Evolutionary conservation across 2,329 filamentous ascomycete genomes (phyloP), one percentile per base, ranked within the genome.

Genomic region (Penicillium italicum): DNA sequence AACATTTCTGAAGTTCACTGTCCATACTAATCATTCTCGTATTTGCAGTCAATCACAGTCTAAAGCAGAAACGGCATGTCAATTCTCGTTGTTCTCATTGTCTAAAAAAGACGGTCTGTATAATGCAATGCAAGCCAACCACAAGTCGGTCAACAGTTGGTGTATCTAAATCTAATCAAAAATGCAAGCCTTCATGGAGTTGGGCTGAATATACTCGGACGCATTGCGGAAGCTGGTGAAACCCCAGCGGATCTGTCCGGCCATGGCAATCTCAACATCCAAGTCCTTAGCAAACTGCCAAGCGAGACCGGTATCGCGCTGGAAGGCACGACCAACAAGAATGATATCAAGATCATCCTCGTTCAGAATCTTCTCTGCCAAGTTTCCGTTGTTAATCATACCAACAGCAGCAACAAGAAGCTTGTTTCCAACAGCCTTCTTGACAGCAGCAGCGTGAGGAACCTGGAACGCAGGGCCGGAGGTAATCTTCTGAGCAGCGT

Each of bases 391-490:
- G 44, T 82, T 86, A 65, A 96, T 89, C 51, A 82, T 77, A 5
- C 92, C 91, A 0, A 96, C 91, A 3, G 87, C 82, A 22, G 85
- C 85, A 30, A 96, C 86, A 0, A 85, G 74, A 70, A 96, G 69
- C 71, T 80, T 85, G 69, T 77, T 90, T 45, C 86, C 87, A n/a
- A 92, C 82, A 12, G 83, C 87, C 63, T 85, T 79, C 69, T 93
- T 90, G 61, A 95, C 84, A 28, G 81, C 78, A 36, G 84, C 83
- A 0, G 91, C 88, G 50, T 93, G 83, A 46, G 86, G 84, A 24
- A 85, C 81, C 77, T 96, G 91, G 78, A 89, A 93, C 0, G 79
- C 87, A 3, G 85, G 85, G 28, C 82, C 80, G 6, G 65, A 63
- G 10, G 61, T 64, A 49, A 77, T 64, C 63, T 76, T 74, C 64